Percentiles rank a stretch among this genome's conserved stretches.
These are phyloP conservation scores for Sarocladium kiliense DNA, from an alignment of 2,329 filamentous ascomycete species.

Conservation along the genomic window DNA sequence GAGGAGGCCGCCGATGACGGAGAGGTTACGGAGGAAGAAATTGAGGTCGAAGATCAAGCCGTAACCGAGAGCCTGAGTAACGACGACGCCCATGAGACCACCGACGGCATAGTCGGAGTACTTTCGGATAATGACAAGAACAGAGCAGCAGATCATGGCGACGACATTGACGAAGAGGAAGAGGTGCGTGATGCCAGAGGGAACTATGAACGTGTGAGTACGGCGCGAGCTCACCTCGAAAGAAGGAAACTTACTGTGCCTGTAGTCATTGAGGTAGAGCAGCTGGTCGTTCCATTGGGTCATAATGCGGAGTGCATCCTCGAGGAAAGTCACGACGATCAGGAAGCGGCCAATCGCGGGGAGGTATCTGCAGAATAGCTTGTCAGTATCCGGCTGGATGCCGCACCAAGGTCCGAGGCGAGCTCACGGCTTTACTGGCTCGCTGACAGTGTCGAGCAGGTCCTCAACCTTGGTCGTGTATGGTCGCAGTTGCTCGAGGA, in stretches of 20 bases:
- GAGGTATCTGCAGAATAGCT: conserved; percentile 60
- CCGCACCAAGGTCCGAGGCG: not conserved
- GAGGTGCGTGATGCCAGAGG: conserved; percentile 78
- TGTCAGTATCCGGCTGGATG: not conserved
- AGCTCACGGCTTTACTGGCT: conserved; percentile 85
- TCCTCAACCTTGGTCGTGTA: conserved; percentile 99
- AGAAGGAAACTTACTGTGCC: conserved; percentile 67
- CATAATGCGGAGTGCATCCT: conserved; percentile 91
- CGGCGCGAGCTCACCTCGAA: not conserved
- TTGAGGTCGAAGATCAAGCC: conserved; percentile 98
- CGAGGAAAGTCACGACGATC: conserved; percentile 97
- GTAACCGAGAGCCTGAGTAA: conserved; percentile 93
- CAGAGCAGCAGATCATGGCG: conserved; percentile 77
- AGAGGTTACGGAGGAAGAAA: conserved; percentile 99
- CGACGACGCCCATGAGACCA: conserved; percentile 84
- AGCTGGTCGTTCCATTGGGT: conserved; percentile 98
- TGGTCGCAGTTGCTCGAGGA: conserved; percentile 80
- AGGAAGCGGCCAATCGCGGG: conserved; percentile 94
- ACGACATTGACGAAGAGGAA: conserved; percentile 90
- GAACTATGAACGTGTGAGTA: conserved; percentile 54
- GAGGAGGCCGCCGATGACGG: conserved; percentile 91
- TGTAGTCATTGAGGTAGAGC: conserved; percentile 85
- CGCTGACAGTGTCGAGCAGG: conserved; percentile 76
- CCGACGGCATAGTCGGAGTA: conserved; percentile 89
- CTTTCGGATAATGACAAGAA: conserved; percentile 84